Evolutionary conservation across 495 filamentous ascomycete genomes (phyloP), one percentile per base, ranked within the genome.

Genomic region (Friedmanniomyces simplex): DNA sequence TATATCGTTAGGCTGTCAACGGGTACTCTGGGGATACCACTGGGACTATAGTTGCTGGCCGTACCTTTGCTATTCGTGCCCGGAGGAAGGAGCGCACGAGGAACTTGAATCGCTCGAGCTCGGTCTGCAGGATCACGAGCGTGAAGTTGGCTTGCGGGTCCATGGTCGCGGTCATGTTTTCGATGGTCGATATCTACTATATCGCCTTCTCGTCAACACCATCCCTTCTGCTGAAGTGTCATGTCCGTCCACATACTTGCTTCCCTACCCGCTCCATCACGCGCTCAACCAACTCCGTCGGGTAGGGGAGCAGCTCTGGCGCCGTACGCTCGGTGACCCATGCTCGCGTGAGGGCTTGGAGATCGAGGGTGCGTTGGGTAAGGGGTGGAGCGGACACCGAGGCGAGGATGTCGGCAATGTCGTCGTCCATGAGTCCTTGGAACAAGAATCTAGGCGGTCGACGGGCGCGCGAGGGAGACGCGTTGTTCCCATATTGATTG

Each of bases 61-160:
- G 22, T 54, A 71, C 83, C 74, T 98, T 98, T 20, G 88, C 78
- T 41, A 98, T 82, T 28, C 93, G 77, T n/a, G 85, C 80, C 48
- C 93, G 79, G 42, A 97, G 76, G 59, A 88, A 84, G n/a, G 83
- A 85, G 56, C 93, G 82, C 36, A 96, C 77, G 36, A 97, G 76
- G 67, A 86, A 97, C 74, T 95, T 95, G 70, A 85, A 91, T 39
- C 93, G 77, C 69, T 95, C 87, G 50, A 97, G 82, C 75, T 98
- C 93, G 25, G 94, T 97, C 75, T 98, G 93, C 55, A 96, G 82
- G 60, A 98, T 85, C 47, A 96, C 94, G 62, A 97, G 84, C 60
- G 79, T 81, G 68, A 98, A 94, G 70, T 94, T 96, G 55, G 87
- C 82, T 64, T 84, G 90, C 12, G 89, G 84, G 65, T 93, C 89